Percentiles rank a stretch among this genome's conserved stretches.
Evolutionary conservation across 257 asterid genomes (phyloP).

Genomic region (Ilex aquifolium): DNA sequence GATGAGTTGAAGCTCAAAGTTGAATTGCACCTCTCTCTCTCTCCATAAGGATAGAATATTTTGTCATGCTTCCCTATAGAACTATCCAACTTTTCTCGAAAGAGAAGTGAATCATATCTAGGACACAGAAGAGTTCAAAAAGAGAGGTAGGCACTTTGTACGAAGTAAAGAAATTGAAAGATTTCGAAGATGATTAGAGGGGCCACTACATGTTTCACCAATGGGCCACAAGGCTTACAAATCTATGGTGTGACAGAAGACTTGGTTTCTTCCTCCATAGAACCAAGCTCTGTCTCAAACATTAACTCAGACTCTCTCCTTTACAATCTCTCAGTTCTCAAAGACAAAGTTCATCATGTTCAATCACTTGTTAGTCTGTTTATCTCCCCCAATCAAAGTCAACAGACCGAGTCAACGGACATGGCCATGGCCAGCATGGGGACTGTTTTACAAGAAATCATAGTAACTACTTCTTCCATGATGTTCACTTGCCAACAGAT

Average conservation of each 20-base stretch:
- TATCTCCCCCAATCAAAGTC: slow-evolving; percentile 24
- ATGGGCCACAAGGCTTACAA: slow-evolving; percentile 30
- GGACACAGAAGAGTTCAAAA: background rate
- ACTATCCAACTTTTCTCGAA: no score
- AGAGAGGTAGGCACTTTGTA: background rate
- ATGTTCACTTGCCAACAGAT: slow-evolving; percentile 70
- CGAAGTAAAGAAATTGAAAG: background rate
- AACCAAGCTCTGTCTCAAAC: slow-evolving; percentile 16
- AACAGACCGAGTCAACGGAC: slow-evolving; percentile 35
- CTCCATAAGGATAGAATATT: no score
- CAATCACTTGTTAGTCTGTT: slow-evolving; percentile 42
- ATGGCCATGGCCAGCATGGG: slow-evolving; percentile 46
- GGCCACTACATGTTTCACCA: slow-evolving; percentile 33
- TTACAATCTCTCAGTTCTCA: slow-evolving; percentile 55
- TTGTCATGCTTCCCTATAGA: no score
- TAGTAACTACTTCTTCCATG: slow-evolving; percentile 63
- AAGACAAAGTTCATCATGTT: slow-evolving; percentile 55
- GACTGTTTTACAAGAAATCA: slow-evolving; percentile 71
- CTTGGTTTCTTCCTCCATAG: slow-evolving; percentile 18
- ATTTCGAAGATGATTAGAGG: slow-evolving; percentile 28
- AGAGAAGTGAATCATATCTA: no score
- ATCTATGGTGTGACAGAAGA: slow-evolving; percentile 23
- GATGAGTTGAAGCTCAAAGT: no score
- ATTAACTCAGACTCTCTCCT: slow-evolving; percentile 35
- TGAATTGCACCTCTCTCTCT: no score